Evolutionary conservation across 345 rosid species (phyloP), one percentile per base, ranked within the genome.

Genomic region (Rhodamnia argentea): DNA sequence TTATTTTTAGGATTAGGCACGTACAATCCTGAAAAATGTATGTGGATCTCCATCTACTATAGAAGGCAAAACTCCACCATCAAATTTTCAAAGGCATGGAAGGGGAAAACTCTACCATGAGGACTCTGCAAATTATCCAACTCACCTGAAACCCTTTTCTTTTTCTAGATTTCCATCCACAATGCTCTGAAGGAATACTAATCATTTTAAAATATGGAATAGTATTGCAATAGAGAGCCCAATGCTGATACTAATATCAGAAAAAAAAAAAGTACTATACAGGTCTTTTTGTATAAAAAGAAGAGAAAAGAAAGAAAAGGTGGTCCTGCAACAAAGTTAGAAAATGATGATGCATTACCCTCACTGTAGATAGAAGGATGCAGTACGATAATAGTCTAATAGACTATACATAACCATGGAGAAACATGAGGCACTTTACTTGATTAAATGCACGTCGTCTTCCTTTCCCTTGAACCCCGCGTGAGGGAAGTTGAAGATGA

Each of bases 401-500:
- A 42, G 64, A 83, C 52, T 32, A 82, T 52, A 20, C 42, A 58
- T 55, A 57, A 64, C 10, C 62, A 18, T 15, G 29, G 47, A 87
- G 53, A 24, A 58, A 52, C 56, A 20, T 59, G 76, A 37, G 52
- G 37, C 27, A 85, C 57, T 88, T 87, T 62, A 93, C 95, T 26
- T 15, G 55, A 92, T 94, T 60, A 86, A 2, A 9, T 2, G 13
- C 85, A 1, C 16, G 84, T 62, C 22, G 52, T 89, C 89, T 88
- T 91, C 94, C 86, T 56, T 92, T 56, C 95, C 88, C 15, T 88
- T 42, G 86, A 94, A 95, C 37, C 95, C 98, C 1, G 95, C 95
- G 58, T 93, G 95, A 14, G 98, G 98, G 87, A 93, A 95, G 89
- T 90, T 90, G 87, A 88, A 92, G 85, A 94, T 88, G 62, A 94